Evolutionary conservation across 2,329 filamentous ascomycete genomes (phyloP).

Genomic region (Venturia asperata): DNA sequence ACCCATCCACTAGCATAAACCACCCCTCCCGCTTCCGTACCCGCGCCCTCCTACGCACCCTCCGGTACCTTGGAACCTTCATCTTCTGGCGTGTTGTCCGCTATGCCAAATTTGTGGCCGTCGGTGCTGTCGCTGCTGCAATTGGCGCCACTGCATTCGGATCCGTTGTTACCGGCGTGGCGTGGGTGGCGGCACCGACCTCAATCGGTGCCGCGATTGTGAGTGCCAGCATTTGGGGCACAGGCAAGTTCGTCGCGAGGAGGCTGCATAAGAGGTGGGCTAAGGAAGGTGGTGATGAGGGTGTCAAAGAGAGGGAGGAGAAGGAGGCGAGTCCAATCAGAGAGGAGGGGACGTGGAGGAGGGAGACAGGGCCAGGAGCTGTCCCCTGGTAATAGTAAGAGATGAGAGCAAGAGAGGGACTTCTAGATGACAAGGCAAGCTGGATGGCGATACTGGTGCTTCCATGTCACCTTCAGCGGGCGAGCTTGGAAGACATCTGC

Average conservation of each 20-base stretch:
- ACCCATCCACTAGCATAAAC: conserved; percentile 28
- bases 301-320: conserved; percentile 21
- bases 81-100: conserved; percentile 38
- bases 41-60: conserved; percentile 32
- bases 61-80: conserved; percentile 36
- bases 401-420: background rate
- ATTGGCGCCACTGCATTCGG: conserved; percentile 34
- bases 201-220: conserved; percentile 34
- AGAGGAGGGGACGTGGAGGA: background rate
- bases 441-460: background rate
- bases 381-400: conserved; percentile 20
- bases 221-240: conserved; percentile 34
- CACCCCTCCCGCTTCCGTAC: conserved; percentile 32
- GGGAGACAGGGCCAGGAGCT: conserved; percentile 18
- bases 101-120: conserved; percentile 39
- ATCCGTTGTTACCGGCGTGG: conserved; percentile 33
- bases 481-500: background rate
- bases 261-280: conserved; percentile 29
- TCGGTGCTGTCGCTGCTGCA: conserved; percentile 35
- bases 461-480: no score
- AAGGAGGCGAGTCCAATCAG: conserved; percentile 22
- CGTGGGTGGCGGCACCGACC: conserved; percentile 38
- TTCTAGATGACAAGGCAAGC: background rate
- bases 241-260: conserved; percentile 32
- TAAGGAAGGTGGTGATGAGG: conserved; percentile 24